Conservation (phyloP, 192 early-diverging fungal genomes). For the Haplosporangium gracile region DNA sequence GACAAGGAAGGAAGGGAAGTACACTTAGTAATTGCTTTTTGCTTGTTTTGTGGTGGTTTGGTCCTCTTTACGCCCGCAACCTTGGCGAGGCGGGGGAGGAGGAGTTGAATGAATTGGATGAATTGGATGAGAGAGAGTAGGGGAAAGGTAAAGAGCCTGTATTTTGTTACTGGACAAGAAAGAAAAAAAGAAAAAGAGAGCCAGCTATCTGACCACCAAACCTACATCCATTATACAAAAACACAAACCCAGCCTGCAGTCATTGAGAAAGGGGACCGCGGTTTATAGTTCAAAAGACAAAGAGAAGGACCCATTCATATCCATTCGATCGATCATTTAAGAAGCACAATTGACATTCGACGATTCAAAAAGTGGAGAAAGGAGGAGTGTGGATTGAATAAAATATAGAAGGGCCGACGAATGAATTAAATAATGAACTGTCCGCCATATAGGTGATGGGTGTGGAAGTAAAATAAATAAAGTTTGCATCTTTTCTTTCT, state of each 20-base stretch:
- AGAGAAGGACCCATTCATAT: not conserved
- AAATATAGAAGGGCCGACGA: not conserved
- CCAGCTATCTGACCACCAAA: slow-evolving; percentile 4
- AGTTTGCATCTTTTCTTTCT: not conserved
- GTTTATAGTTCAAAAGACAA: not conserved
- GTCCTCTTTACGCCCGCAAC: not conserved
- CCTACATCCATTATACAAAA: not conserved
- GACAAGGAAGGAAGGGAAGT: not conserved
- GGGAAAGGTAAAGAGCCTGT: not conserved
- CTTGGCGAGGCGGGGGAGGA: not conserved
- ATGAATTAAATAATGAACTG: not conserved
- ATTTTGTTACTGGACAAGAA: not conserved
- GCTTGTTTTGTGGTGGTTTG: not conserved
- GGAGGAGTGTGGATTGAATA: not conserved
- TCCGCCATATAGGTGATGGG: not conserved
- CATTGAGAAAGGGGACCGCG: not conserved
- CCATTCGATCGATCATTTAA: slow-evolving; percentile 1
- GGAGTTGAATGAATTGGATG: not conserved
- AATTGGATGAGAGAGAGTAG: not conserved
- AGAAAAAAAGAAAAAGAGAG: not conserved
- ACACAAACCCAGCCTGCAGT: not conserved
- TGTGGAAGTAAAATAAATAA: not conserved
- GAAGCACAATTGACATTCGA: not conserved
- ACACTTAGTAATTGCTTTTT: not conserved
- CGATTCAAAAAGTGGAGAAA: not conserved